These are phyloP conservation scores for Triticum timopheevii DNA, from an alignment of 176 grass and related monocot species.

Conservation along the genomic window DNA sequence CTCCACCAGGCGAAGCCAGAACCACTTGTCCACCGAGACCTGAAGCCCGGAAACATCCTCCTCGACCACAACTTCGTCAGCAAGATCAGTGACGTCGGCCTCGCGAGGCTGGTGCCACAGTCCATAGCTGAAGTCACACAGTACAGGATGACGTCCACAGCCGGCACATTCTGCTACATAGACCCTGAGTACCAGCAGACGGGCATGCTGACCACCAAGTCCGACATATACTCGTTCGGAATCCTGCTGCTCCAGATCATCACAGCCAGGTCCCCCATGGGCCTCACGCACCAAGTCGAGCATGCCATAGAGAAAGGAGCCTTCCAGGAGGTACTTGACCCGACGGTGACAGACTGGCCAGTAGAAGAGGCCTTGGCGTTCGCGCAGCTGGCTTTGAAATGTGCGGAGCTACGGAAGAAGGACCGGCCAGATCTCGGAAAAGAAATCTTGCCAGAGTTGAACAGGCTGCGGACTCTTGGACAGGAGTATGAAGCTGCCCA, in stretches of 20 bases:
- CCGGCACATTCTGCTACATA: constrained; percentile 91
- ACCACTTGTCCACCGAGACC: constrained; percentile 85
- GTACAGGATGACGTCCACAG: constrained; percentile 86
- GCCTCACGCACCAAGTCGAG: constrained; percentile 68
- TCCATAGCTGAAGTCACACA: constrained; percentile 61
- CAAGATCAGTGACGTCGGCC: constrained; percentile 94
- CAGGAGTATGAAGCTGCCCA: constrained; percentile 43
- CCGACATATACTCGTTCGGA: constrained; percentile 82
- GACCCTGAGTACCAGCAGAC: constrained; percentile 97
- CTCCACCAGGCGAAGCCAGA: constrained; percentile 88
- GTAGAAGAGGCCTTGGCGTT: constrained; percentile 67
- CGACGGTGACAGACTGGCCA: constrained; percentile 59
- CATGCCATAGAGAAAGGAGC: constrained; percentile 58
- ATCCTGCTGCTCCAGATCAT: constrained; percentile 88
- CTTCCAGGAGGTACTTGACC: constrained; percentile 77
- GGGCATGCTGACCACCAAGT: constrained; percentile 83
- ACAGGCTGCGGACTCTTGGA: constrained; percentile 55
- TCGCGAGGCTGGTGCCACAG: constrained; percentile 77
- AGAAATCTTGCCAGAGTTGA: constrained; percentile 74
- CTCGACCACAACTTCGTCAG: constrained; percentile 81
- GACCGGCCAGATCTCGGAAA: constrained; percentile 67
- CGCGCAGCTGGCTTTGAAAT: constrained; percentile 55
- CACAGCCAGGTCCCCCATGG: constrained; percentile 82
- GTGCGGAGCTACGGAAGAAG: constrained; percentile 75
- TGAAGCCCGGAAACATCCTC: constrained; percentile 96